Conservation (phyloP, 2,329 filamentous ascomycete species). For the Trichoderma sp. region DNA sequence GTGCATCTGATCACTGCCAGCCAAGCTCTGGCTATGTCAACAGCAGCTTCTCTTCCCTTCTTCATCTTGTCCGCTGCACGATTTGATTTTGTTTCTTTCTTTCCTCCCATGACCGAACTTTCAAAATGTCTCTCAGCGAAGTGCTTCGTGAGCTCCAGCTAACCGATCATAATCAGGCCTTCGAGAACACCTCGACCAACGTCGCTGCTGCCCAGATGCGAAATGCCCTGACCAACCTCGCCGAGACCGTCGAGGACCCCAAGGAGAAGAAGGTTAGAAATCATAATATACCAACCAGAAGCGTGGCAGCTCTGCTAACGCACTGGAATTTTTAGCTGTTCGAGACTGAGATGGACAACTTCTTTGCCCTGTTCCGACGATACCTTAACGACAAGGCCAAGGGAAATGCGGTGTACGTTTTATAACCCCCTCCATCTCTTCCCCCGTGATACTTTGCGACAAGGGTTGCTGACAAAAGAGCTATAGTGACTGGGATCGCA, state of each 20-base stretch:
- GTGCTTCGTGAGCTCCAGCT: conserved; percentile 23
- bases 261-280: conserved; percentile 72
- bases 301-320: conserved; percentile 14
- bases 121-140: conserved; percentile 6
- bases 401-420: conserved; percentile 76
- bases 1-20: neutral
- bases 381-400: conserved; percentile 99
- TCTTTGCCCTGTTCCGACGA: conserved; percentile 96
- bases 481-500: conserved; percentile 88
- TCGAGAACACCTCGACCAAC: conserved; percentile 98
- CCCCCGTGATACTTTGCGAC: neutral
- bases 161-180: conserved; percentile 62
- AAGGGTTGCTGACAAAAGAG: neutral
- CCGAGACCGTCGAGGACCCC: conserved; percentile 83
- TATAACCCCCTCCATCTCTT: neutral
- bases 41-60: neutral
- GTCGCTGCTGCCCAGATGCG: conserved; percentile 99
- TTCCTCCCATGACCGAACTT: neutral
- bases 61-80: neutral
- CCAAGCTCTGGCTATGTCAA: neutral
- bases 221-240: conserved; percentile 89
- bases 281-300: neutral
- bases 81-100: neutral
- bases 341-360: conserved; percentile 99
- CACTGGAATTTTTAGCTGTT: conserved; percentile 61